These are phyloP conservation scores for Mycosphaerella sp. DNA, from an alignment of 2,329 filamentous ascomycete species.

Conservation along the genomic window DNA sequence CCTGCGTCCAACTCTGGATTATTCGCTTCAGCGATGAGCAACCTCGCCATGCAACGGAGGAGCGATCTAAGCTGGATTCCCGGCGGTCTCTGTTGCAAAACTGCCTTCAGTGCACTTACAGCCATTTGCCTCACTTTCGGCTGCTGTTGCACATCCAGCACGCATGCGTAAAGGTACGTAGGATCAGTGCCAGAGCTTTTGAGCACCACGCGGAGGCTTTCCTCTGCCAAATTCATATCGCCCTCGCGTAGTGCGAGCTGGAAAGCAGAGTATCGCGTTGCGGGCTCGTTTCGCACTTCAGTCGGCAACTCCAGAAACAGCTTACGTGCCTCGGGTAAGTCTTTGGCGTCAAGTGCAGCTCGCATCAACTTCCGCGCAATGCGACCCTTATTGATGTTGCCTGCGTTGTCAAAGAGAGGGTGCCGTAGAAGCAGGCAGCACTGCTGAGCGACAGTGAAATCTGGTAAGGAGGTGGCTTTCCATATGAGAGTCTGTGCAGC, in stretches of 20 bases:
- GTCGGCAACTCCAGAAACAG: constrained; percentile 54
- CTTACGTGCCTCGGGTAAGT: constrained; percentile 49
- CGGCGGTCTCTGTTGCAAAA: constrained; percentile 51
- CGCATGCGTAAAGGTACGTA: constrained; percentile 70
- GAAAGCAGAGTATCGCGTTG: constrained; percentile 28
- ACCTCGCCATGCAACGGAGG: constrained; percentile 50
- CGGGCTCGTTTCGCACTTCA: constrained; percentile 22
- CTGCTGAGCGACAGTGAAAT: constrained; percentile 1
- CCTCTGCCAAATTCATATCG: constrained; percentile 44
- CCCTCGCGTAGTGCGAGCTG: constrained; percentile 24
- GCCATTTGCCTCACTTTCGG: constrained; percentile 55
- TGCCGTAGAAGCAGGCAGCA: constrained; percentile 71
- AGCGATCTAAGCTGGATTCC: constrained; percentile 57
- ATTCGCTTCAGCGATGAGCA: constrained; percentile 42
- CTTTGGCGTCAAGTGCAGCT: constrained; percentile 57
- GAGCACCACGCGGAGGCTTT: constrained; percentile 58
- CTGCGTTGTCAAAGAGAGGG: constrained; percentile 57
- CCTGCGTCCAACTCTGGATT: constrained; percentile 27
- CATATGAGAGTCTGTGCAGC: constrained; percentile 69
- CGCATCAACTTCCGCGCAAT: constrained; percentile 62
- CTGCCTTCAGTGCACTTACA: constrained; percentile 51
- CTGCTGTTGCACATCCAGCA: constrained; percentile 64
- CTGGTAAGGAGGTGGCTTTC: constrained; percentile 47
- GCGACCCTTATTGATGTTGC: constrained; percentile 60
- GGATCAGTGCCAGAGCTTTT: constrained; percentile 48